Percentiles rank a stretch among this genome's conserved stretches.
phyloP scores from a whole-genome alignment of 225 moss, liverwort and hornwort species.

The Neckera pumila region DNA sequence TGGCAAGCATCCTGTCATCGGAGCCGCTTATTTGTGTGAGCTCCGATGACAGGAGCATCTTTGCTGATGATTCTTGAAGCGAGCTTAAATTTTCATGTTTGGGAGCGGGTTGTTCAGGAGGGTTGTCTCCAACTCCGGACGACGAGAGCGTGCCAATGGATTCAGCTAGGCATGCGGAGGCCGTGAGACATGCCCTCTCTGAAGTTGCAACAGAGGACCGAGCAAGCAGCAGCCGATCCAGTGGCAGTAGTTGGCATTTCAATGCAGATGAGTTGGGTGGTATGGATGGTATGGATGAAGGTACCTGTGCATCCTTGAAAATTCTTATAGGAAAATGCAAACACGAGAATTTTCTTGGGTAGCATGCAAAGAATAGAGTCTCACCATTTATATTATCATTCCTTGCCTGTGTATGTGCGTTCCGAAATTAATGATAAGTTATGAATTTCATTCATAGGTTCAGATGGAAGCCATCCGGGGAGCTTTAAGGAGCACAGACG shows the following conservation, averaged over 20 bases:
- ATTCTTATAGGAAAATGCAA: not conserved
- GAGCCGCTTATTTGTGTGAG: not conserved
- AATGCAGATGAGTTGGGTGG: conserved; percentile 69
- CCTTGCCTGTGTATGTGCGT: not conserved
- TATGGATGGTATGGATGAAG: conserved; percentile 43
- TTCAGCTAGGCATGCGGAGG: conserved; percentile 75
- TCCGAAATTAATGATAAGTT: not conserved
- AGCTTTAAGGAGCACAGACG: conserved; percentile 95
- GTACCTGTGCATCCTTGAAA: conserved; percentile 9
- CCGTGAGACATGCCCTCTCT: conserved; percentile 65
- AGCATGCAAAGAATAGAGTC: not conserved
- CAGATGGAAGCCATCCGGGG: conserved; percentile 41
- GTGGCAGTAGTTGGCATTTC: conserved; percentile 58
- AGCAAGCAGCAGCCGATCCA: conserved; percentile 54
- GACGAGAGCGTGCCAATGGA: conserved; percentile 48
- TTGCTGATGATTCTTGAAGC: not conserved
- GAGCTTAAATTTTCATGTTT: not conserved
- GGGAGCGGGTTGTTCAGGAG: conserved; percentile 45
- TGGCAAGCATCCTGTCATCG: not conserved
- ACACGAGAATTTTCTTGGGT: not conserved
- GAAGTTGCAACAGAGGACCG: conserved; percentile 64
- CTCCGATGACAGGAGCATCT: not conserved
- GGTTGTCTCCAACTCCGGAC: conserved; percentile 66
- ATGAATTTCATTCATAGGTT: conserved; percentile 10
- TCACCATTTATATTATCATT: not conserved